Evolutionary conservation across 2,329 filamentous ascomycete species (phyloP).

Genomic region (Aspergillus hortae): DNA sequence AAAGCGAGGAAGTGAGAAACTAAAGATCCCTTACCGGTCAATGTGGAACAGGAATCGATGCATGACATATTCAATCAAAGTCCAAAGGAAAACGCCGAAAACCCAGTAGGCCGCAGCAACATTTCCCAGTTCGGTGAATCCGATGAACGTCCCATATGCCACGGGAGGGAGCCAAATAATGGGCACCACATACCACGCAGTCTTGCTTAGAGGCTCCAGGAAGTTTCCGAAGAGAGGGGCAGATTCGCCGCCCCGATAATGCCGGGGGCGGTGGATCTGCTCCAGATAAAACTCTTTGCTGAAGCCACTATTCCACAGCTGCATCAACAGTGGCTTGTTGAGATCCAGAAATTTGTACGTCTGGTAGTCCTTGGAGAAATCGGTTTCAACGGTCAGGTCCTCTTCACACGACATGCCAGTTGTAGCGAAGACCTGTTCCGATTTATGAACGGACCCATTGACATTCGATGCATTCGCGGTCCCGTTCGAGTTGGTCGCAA

Average conservation of each 20-base stretch:
- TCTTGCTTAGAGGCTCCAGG: conserved; percentile 93
- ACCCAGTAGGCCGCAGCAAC: conserved; percentile 58
- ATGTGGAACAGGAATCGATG: conserved; percentile 93
- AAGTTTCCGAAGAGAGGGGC: conserved; percentile 97
- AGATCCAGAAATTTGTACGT: conserved; percentile 93
- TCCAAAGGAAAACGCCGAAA: conserved; percentile 76
- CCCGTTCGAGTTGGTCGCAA: conserved; percentile 59
- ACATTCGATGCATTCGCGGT: conserved; percentile 29
- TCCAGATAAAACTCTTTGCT: conserved; percentile 94
- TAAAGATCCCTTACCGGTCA: conserved; percentile 63
- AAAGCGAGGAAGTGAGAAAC: background rate
- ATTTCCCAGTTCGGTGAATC: conserved; percentile 58
- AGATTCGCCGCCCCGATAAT: conserved; percentile 90
- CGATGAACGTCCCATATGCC: conserved; percentile 66
- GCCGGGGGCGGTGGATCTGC: conserved; percentile 90
- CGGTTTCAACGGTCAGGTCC: conserved; percentile 83
- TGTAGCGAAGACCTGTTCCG: conserved; percentile 41
- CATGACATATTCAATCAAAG: conserved; percentile 80
- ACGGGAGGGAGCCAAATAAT: conserved; percentile 79
- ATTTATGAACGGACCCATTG: conserved; percentile 26
- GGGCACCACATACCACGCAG: conserved; percentile 89
- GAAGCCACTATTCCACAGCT: conserved; percentile 86
- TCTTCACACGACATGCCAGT: conserved; percentile 90
- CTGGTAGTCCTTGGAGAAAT: conserved; percentile 71
- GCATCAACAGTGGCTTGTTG: conserved; percentile 75